Evolutionary conservation across 1,284 basidiomycete species (phyloP).

Genomic region (Cutaneotrichosporon arboriforme): DNA sequence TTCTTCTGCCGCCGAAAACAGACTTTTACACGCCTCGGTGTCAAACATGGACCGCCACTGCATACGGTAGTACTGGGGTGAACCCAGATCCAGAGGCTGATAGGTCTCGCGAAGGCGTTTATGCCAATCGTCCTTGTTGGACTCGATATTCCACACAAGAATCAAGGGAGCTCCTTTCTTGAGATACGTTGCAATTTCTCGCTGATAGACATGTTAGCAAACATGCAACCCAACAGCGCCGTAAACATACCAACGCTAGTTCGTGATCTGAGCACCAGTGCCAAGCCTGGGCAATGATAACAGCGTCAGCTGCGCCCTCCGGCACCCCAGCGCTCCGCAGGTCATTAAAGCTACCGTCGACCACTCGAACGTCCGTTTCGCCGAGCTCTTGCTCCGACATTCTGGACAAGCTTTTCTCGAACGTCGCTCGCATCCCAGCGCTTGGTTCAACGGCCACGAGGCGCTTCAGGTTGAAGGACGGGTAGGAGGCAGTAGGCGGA

Average conservation of each 20-base stretch:
- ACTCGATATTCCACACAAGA: constrained; percentile 48
- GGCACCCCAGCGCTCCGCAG: constrained; percentile 28
- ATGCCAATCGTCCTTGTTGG: constrained; percentile 21
- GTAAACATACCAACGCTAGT: constrained; percentile 36
- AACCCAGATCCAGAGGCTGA: constrained; percentile 30
- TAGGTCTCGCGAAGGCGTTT: constrained; percentile 26
- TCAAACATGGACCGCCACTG: constrained; percentile 35
- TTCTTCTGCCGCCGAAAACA: constrained; percentile 29
- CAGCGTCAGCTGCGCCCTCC: constrained; percentile 36
- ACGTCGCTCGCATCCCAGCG: constrained; percentile 47
- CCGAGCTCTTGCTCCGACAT: background rate
- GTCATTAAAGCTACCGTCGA: constrained; percentile 48
- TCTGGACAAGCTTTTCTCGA: constrained; percentile 24
- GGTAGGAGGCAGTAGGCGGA: constrained; percentile 35
- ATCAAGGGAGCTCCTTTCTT: constrained; percentile 40
- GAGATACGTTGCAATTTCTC: constrained; percentile 45
- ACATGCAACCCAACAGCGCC: background rate
- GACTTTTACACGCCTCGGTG: constrained; percentile 27
- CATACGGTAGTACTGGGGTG: constrained; percentile 44
- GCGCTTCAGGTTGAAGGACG: constrained; percentile 30
- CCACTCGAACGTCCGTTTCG: constrained; percentile 11
- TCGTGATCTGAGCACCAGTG: constrained; percentile 48
- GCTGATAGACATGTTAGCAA: constrained; percentile 7
- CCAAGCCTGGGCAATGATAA: constrained; percentile 47
- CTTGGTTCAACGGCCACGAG: constrained; percentile 48